These are phyloP conservation scores for Verticillium nonalfalfae DNA, from an alignment of 2,329 filamentous ascomycete species.

Conservation along the genomic window DNA sequence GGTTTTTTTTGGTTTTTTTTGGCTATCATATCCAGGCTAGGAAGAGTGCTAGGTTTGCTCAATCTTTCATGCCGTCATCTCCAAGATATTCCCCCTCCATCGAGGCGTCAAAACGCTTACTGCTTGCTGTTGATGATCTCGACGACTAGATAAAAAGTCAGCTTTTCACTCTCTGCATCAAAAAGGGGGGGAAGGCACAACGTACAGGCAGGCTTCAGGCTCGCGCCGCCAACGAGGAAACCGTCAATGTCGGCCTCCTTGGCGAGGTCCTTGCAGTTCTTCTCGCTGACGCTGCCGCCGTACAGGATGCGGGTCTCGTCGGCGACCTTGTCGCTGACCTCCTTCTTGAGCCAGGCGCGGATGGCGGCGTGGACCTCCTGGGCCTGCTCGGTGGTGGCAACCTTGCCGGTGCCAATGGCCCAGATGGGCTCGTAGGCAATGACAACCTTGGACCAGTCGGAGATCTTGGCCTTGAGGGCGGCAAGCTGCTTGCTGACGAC, in stretches of 20 bases:
- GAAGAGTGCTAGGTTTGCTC: neutral
- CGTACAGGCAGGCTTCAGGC: constrained; percentile 92
- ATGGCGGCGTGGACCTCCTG: constrained; percentile 93
- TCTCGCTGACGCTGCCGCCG: constrained; percentile 93
- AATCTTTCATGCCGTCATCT: neutral
- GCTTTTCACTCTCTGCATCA: neutral
- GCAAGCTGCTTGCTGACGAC: constrained; percentile 81
- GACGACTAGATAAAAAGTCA: constrained; percentile 34
- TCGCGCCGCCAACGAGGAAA: constrained; percentile 94
- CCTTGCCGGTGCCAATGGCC: constrained; percentile 91
- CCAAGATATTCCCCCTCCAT: neutral
- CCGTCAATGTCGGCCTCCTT: constrained; percentile 95
- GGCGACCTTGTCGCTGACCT: constrained; percentile 68
- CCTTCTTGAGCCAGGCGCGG: constrained; percentile 76
- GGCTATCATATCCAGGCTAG: neutral
- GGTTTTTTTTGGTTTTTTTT: neutral
- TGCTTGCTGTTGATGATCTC: constrained; percentile 54
- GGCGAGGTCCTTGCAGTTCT: constrained; percentile 92
- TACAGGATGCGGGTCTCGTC: constrained; percentile 93
- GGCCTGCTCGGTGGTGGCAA: constrained; percentile 81
- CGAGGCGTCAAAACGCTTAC: constrained; percentile 24
- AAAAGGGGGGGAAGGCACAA: constrained; percentile 13
- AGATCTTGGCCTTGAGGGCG: constrained; percentile 69
- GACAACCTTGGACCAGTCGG: constrained; percentile 91
- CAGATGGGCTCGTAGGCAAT: constrained; percentile 99